These are phyloP conservation scores for Litsea cubeba DNA, from an alignment of 164 flowering plant genomes.

Conservation along the genomic window DNA sequence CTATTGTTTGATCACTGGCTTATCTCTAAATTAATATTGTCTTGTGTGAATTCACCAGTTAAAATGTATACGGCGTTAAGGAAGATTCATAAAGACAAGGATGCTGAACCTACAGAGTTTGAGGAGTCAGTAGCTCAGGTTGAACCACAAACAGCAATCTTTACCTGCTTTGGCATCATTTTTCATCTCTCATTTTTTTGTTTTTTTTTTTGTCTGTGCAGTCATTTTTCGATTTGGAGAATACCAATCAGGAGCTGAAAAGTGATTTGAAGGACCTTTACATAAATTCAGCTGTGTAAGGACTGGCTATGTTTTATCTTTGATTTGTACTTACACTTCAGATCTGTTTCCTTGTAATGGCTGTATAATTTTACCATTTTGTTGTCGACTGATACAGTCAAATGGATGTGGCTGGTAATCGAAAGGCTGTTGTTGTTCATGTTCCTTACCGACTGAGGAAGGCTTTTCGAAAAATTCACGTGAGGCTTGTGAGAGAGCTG, in stretches of 20 bases:
- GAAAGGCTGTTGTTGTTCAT: conserved; percentile 10
- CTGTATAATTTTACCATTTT: neutral
- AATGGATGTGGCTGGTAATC: conserved; percentile 9
- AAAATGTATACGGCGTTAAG: conserved; percentile 58
- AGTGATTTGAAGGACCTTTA: conserved; percentile 49
- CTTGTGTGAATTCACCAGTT: neutral
- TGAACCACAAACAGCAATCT: neutral
- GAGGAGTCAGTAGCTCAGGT: conserved; percentile 62
- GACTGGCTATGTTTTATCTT: neutral
- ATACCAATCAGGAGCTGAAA: conserved; percentile 39
- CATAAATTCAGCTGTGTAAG: conserved; percentile 44
- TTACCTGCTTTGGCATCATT: neutral
- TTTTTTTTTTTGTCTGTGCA: conserved; percentile 13
- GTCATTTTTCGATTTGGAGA: conserved; percentile 48
- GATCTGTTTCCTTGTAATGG: neutral
- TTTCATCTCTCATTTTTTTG: neutral
- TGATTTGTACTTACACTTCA: neutral
- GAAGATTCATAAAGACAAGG: conserved; percentile 69
- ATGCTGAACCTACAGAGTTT: conserved; percentile 57
- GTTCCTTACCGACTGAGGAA: conserved; percentile 7
- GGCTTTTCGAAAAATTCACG: conserved; percentile 17
- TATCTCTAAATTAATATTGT: too few relatives aligned
- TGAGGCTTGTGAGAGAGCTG: conserved; percentile 77
- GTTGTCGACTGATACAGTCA: neutral
- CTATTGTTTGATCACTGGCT: too few relatives aligned